phyloP scores from a whole-genome alignment of 2,329 filamentous ascomycete genomes.

The Pseudogymnoascus sp. region DNA sequence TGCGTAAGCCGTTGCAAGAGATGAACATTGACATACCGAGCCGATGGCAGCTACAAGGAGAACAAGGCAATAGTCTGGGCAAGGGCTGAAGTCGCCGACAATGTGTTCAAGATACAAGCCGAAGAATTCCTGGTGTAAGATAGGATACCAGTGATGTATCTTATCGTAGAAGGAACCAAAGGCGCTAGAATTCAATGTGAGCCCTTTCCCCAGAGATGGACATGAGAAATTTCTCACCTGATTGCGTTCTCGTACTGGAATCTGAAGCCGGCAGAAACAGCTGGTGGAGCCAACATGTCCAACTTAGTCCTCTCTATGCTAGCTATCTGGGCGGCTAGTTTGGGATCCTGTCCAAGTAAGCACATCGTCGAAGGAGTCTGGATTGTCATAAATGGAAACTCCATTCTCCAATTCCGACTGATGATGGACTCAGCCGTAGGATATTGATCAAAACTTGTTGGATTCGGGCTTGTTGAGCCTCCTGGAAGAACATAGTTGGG shows the following conservation, averaged over 20 bases:
- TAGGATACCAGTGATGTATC: conserved; percentile 25
- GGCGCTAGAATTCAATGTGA: neutral
- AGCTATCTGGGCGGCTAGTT: conserved; percentile 11
- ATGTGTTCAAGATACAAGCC: conserved; percentile 19
- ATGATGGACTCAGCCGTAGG: conserved; percentile 15
- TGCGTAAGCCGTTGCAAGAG: conserved; percentile 1
- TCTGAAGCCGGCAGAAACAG: neutral
- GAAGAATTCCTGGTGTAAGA: conserved; percentile 20
- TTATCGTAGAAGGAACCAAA: conserved; percentile 18
- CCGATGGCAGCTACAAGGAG: conserved; percentile 26
- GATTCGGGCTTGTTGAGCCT: neutral
- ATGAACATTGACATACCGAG: conserved; percentile 15
- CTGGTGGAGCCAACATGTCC: neutral
- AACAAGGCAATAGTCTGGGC: conserved; percentile 20
- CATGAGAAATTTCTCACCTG: neutral
- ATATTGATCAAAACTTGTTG: conserved; percentile 8
- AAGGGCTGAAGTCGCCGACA: conserved; percentile 16
- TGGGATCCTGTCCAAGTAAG: conserved; percentile 11
- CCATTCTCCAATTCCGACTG: conserved; percentile 14
- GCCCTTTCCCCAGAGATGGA: neutral
- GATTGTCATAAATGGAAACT: conserved; percentile 16
- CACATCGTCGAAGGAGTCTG: conserved; percentile 15
- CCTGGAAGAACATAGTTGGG: neutral
- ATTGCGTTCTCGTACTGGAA: neutral
- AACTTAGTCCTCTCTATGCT: conserved; percentile 11